Conservation (phyloP, 345 rosid species). For the Eutrema japonicum region DNA sequence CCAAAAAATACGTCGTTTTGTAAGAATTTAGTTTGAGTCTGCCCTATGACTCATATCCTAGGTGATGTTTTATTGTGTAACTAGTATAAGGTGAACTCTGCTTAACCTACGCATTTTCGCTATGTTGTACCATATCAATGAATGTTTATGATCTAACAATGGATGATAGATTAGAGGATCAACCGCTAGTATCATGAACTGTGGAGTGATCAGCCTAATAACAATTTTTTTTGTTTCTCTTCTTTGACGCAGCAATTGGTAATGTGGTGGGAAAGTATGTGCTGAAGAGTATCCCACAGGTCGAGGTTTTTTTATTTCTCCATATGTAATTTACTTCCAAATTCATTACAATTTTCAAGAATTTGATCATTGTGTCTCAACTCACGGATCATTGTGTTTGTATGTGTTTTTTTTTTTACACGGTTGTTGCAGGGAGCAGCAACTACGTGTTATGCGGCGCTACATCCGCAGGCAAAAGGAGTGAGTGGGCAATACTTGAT, state of each 20-base stretch:
- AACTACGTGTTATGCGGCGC: conserved; percentile 74
- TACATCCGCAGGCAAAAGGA: conserved; percentile 71
- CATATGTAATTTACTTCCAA: not conserved
- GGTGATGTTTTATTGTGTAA: conserved; percentile 1
- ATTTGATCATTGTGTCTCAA: conserved; percentile 2
- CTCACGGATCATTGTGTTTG: not conserved
- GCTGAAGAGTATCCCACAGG: conserved; percentile 73
- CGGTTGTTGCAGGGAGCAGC: conserved; percentile 69
- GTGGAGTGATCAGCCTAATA: not conserved
- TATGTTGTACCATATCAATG: not conserved
- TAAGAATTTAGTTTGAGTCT: conserved; percentile 13
- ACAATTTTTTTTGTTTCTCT: not conserved
- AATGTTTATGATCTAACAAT: conserved; percentile 6
- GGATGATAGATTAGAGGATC: conserved; percentile 16
- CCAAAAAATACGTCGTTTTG: not conserved
- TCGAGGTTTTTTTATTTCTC: conserved; percentile 23
- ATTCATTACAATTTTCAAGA: not conserved
- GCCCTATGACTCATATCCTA: conserved; percentile 7
- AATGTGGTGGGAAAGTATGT: conserved; percentile 48
- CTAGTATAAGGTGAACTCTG: not conserved
- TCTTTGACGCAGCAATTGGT: conserved; percentile 51
- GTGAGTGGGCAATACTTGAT: conserved; percentile 65
- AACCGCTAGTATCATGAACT: not conserved
- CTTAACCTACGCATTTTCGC: not conserved
- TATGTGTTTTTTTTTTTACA: not conserved